Percentiles rank a stretch among this genome's conserved stretches.
phyloP scores from a whole-genome alignment of 2,329 filamentous ascomycete genomes.

The Juglanconis sp. region DNA sequence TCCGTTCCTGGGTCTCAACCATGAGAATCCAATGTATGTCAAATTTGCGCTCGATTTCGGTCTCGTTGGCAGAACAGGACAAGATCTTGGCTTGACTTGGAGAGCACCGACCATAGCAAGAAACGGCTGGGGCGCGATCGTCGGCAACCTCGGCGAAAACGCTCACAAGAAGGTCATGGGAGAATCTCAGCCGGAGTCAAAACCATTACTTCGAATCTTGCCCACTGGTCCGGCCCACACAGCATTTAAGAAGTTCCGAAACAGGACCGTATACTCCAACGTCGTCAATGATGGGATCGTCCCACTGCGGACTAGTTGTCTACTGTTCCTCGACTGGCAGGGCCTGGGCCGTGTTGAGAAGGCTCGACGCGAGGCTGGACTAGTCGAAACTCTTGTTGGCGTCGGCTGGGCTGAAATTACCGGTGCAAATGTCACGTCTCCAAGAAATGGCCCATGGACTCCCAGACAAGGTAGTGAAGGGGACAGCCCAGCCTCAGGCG shows the following conservation, averaged over 20 bases:
- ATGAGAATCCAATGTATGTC: constrained; percentile 96
- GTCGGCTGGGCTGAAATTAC: constrained; percentile 96
- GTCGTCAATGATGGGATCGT: constrained; percentile 98
- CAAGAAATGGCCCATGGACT: constrained; percentile 44
- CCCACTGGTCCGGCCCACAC: constrained; percentile 88
- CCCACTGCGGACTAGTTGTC: constrained; percentile 86
- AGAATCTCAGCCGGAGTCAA: constrained; percentile 71
- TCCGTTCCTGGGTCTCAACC: constrained; percentile 86
- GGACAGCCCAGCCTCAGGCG: constrained; percentile 21
- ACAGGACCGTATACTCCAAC: constrained; percentile 91
- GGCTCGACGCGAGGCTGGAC: constrained; percentile 82
- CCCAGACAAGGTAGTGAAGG: constrained; percentile 29
- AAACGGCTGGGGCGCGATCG: constrained; percentile 84
- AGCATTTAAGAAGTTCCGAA: constrained; percentile 82
- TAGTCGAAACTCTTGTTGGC: constrained; percentile 88
- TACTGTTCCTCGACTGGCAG: constrained; percentile 97
- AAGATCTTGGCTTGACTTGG: constrained; percentile 94
- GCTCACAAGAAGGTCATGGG: constrained; percentile 57
- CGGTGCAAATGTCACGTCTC: constrained; percentile 55
- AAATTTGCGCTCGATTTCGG: constrained; percentile 97
- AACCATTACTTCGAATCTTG: constrained; percentile 82
- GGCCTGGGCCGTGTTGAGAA: constrained; percentile 92
- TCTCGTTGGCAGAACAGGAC: constrained; percentile 89
- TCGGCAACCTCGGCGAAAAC: constrained; percentile 74
- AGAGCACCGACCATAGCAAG: constrained; percentile 79